phyloP scores from a whole-genome alignment of 768 basidiomycete species.

The Sporobolomyces phaffii region DNA sequence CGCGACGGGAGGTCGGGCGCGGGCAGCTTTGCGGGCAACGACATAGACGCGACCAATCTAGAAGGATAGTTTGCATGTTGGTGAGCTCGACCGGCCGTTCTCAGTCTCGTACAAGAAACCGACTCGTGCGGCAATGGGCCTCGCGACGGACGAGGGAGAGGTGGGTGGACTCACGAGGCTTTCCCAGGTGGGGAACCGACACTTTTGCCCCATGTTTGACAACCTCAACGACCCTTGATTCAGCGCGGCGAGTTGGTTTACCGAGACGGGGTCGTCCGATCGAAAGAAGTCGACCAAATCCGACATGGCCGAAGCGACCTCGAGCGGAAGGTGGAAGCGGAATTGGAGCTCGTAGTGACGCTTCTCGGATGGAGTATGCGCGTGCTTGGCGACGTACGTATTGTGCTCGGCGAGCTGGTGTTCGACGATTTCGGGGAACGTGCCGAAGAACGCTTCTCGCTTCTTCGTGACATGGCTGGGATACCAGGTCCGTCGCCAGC shows the following conservation, averaged over 20 bases:
- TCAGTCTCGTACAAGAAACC: too few species aligned
- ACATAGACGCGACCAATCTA: neutral
- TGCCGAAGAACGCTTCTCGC: constrained; percentile 5
- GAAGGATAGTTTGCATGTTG: too few species aligned
- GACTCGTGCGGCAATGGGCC: too few species aligned
- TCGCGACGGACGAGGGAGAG: too few species aligned
- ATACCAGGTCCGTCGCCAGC: neutral
- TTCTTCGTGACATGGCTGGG: neutral
- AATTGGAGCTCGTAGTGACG: neutral
- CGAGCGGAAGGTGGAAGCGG: constrained; percentile 17
- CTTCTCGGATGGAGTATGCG: too few species aligned
- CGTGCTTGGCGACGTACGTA: neutral
- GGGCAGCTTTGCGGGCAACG: neutral
- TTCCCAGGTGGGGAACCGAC: neutral
- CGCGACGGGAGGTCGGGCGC: neutral
- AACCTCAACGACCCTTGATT: neutral
- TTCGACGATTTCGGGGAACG: neutral
- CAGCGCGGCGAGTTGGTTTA: neutral
- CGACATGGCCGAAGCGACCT: neutral
- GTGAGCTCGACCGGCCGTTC: too few species aligned
- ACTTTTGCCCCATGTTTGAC: neutral
- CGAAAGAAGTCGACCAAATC: constrained; percentile 1
- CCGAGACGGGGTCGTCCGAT: neutral
- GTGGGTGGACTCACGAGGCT: neutral
- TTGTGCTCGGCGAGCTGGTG: constrained; percentile 20